Percentiles rank a stretch among this genome's conserved stretches.
Conservation (phyloP, 768 basidiomycete species). For the Mycena pura region DNA sequence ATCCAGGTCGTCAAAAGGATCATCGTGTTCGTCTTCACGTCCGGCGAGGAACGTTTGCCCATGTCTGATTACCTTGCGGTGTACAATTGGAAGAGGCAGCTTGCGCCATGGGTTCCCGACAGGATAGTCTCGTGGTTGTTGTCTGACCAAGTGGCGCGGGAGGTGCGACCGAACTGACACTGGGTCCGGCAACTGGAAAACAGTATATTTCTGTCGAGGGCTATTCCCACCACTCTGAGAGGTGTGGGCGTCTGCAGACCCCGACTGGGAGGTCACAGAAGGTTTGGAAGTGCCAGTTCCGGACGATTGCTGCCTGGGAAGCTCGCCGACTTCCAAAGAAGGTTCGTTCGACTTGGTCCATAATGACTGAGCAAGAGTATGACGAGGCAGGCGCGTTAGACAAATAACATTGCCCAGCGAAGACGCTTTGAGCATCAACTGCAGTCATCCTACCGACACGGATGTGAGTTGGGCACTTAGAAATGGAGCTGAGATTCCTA, state of each 20-base stretch:
- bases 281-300: neutral
- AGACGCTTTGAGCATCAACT: constrained; percentile 88
- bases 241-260: neutral
- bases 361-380: constrained; percentile 10
- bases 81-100: constrained; percentile 16
- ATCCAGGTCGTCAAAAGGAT: constrained; percentile 26
- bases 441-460: constrained; percentile 70
- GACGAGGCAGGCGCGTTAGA: constrained; percentile 33
- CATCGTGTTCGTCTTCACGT: constrained; percentile 14
- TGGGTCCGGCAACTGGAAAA: constrained; percentile 17
- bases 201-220: neutral
- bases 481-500: neutral
- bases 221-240: no score
- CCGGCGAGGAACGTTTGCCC: constrained; percentile 11
- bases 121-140: constrained; percentile 24
- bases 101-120: constrained; percentile 36
- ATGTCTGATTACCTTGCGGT: constrained; percentile 13
- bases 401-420: constrained; percentile 68
- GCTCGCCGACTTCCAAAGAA: constrained; percentile 17
- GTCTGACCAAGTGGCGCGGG: constrained; percentile 6
- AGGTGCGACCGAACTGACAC: neutral
- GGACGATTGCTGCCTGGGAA: neutral
- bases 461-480: neutral
- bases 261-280: constrained; percentile 3
- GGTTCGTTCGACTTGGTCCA: constrained; percentile 25